Evolutionary conservation across 2,329 filamentous ascomycete genomes (phyloP).

Genomic region (Fusarium pilosicola): DNA sequence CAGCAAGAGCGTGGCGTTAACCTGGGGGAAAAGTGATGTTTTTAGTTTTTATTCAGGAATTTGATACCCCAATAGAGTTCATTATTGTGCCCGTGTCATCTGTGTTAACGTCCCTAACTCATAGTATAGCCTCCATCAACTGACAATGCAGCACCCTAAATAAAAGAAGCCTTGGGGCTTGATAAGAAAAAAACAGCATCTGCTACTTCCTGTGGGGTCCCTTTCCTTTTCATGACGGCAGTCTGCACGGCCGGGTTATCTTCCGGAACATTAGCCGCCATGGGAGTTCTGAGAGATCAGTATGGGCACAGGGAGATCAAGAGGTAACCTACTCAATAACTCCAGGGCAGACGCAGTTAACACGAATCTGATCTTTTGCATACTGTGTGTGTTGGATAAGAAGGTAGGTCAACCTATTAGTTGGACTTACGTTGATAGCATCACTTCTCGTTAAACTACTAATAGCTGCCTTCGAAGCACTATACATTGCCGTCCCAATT

Average conservation of each 20-base stretch:
- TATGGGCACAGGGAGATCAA: too few relatives aligned
- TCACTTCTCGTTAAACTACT: conserved; percentile 58
- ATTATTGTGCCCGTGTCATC: background rate
- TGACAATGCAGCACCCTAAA: conserved; percentile 55
- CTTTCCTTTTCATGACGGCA: conserved; percentile 52
- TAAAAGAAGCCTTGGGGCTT: conserved; percentile 57
- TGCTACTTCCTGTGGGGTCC: conserved; percentile 57
- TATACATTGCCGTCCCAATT: conserved; percentile 50
- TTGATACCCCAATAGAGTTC: conserved; percentile 42
- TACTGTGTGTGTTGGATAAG: conserved; percentile 46
- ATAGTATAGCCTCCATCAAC: conserved; percentile 59
- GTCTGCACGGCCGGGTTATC: conserved; percentile 48
- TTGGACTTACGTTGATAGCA: conserved; percentile 54
- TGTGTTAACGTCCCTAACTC: background rate
- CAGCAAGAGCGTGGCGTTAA: conserved; percentile 9
- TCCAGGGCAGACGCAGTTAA: conserved; percentile 59
- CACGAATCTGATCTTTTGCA: conserved; percentile 55
- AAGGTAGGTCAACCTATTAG: background rate
- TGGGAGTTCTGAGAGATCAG: conserved; percentile 49
- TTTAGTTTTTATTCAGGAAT: conserved; percentile 18
- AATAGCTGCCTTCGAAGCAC: conserved; percentile 55
- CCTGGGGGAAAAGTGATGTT: background rate
- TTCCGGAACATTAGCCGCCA: conserved; percentile 53
- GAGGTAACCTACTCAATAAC: conserved; percentile 50
- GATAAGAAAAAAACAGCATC: conserved; percentile 58